A percentile compares a stretch with the other conserved stretches of the same genome.
Conservation (phyloP, 164 flowering plant genomes). For the Santalum album region DNA sequence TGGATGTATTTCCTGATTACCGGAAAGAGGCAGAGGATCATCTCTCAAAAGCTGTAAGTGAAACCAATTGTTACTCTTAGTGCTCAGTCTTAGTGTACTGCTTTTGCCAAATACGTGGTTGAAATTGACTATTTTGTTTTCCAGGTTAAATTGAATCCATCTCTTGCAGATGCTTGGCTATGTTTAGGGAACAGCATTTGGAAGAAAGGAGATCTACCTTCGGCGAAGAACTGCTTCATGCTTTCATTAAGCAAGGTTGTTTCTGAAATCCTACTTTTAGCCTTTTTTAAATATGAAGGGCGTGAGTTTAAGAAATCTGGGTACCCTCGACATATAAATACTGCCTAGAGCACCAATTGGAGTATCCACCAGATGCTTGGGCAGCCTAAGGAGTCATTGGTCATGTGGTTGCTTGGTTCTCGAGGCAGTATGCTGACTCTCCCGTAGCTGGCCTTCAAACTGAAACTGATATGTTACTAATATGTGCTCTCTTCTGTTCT, state of each 20-base stretch:
- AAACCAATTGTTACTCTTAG: slow-evolving; percentile 7
- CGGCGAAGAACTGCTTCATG: slow-evolving; percentile 67
- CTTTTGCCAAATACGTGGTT: slow-evolving; percentile 4
- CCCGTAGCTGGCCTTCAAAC: not conserved
- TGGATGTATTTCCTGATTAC: slow-evolving; percentile 73
- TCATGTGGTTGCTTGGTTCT: not conserved
- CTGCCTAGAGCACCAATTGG: not conserved
- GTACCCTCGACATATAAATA: too few species aligned
- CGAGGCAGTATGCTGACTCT: not conserved
- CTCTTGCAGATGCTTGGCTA: slow-evolving; percentile 91
- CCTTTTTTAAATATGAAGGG: not conserved
- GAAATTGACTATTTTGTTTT: slow-evolving; percentile 11
- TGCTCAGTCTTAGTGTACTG: slow-evolving; percentile 2
- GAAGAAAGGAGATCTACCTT: slow-evolving; percentile 82
- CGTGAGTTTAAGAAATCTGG: too few species aligned
- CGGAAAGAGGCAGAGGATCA: slow-evolving; percentile 89
- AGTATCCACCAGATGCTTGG: not conserved
- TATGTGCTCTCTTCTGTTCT: slow-evolving; percentile 7
- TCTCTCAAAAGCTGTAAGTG: slow-evolving; percentile 86
- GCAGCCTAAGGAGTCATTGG: not conserved
- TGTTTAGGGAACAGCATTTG: slow-evolving; percentile 84
- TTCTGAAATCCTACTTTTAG: not conserved
- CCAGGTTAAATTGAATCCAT: slow-evolving; percentile 94
- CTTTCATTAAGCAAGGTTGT: slow-evolving; percentile 73
- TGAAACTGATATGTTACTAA: not conserved